Conservation (phyloP, 352 stramenopile genomes). For the Globisporangium ultimum region DNA sequence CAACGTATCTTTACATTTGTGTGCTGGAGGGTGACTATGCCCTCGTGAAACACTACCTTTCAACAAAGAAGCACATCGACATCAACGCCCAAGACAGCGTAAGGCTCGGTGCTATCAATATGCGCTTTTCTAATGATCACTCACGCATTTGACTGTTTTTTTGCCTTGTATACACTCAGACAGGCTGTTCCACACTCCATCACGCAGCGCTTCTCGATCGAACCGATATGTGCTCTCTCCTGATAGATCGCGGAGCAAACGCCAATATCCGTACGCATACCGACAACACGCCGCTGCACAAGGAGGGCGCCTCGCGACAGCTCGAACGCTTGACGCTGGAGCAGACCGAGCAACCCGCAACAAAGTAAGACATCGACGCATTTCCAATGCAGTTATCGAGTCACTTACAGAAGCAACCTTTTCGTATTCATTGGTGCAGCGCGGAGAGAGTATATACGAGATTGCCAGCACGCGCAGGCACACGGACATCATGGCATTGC, state of each 20-base stretch:
- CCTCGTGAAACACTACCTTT: conserved; percentile 11
- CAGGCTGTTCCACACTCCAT: conserved; percentile 25
- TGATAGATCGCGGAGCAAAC: conserved; percentile 20
- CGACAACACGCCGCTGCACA: conserved; percentile 27
- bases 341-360: conserved; percentile 18
- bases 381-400: neutral
- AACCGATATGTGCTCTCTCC: conserved; percentile 21
- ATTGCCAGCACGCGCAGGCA: conserved; percentile 32
- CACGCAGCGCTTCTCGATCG: conserved; percentile 36
- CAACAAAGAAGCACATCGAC: conserved; percentile 10
- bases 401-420: neutral
- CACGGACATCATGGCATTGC: conserved; percentile 24
- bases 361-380: conserved; percentile 12
- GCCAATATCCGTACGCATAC: conserved; percentile 15
- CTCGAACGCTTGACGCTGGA: conserved; percentile 20
- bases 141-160: too few relatives aligned
- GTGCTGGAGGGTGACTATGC: conserved; percentile 26
- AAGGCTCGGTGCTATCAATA: neutral
- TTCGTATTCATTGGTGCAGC: conserved; percentile 11
- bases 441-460: conserved; percentile 24
- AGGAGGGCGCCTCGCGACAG: conserved; percentile 17
- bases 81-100: conserved; percentile 23
- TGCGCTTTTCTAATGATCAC: too few relatives aligned
- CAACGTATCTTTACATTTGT: conserved; percentile 29
- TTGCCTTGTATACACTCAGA: conserved; percentile 15